phyloP scores from a whole-genome alignment of 768 basidiomycete genomes.

The Nevesoporus exiguus region DNA sequence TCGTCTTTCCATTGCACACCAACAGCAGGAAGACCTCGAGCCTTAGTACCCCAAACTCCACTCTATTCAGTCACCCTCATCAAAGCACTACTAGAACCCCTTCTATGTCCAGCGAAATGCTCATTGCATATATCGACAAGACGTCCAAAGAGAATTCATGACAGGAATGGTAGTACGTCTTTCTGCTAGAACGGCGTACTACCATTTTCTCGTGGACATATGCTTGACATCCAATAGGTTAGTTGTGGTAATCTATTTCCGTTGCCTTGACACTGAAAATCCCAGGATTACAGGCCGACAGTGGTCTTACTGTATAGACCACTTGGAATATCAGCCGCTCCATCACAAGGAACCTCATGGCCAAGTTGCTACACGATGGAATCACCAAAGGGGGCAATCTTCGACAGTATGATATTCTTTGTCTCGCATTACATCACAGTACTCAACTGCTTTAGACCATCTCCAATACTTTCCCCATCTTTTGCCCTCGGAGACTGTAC shows the following conservation, averaged over 20 bases:
- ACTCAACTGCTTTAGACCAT: slow-evolving; percentile 47
- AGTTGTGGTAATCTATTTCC: slow-evolving; percentile 66
- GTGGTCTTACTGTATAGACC: slow-evolving; percentile 94
- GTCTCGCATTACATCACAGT: neutral
- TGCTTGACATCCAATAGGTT: slow-evolving; percentile 15
- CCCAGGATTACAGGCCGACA: slow-evolving; percentile 85
- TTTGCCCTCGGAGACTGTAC: slow-evolving; percentile 97
- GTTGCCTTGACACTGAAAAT: slow-evolving; percentile 91
- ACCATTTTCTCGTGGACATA: neutral
- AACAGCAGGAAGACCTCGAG: slow-evolving; percentile 64
- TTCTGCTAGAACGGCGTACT: no score
- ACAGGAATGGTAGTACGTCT: slow-evolving; percentile 93
- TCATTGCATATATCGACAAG: slow-evolving; percentile 83
- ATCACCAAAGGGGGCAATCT: slow-evolving; percentile 81
- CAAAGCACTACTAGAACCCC: slow-evolving; percentile 95
- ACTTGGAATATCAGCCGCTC: slow-evolving; percentile 59
- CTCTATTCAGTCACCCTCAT: slow-evolving; percentile 89
- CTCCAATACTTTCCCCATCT: slow-evolving; percentile 65
- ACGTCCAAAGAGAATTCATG: slow-evolving; percentile 96
- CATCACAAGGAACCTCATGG: slow-evolving; percentile 62
- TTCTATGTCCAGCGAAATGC: slow-evolving; percentile 84
- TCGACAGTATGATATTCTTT: slow-evolving; percentile 78
- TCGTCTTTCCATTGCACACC: neutral
- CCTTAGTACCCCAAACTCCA: slow-evolving; percentile 97
- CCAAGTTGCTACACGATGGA: slow-evolving; percentile 69